Base-by-base conservation (phyloP, 2,329 filamentous ascomycete genomes). In the Hypoxylon sp. region DNA sequence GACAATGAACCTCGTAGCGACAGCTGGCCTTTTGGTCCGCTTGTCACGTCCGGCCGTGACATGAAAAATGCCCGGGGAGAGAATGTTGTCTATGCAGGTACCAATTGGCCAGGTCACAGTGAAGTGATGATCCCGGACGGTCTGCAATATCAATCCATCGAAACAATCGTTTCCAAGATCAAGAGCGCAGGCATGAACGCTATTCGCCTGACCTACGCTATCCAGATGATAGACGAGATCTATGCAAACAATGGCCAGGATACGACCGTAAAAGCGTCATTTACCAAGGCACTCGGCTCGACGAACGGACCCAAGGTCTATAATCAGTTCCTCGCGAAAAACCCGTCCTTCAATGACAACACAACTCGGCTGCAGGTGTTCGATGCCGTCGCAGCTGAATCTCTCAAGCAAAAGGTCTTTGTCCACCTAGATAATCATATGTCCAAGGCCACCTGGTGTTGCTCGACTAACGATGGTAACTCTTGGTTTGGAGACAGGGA, bases 121-220 rank as follows among this genome's bases (percentile, higher is more conserved):
- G 88, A 90, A 49, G 83, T 85, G n/a, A 90, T 91, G 88, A 82
- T 91, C 0, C 89, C 88, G 0, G 89, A 91, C 70, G 89, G 89
- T 2, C 81, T 91, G 2, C 88, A 90, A 74, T 89, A 89, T 77
- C 84, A 85, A 37, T 90, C 88, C 0, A 82, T 91, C 53, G 79
- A 82, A 40, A 79, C 77, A 6, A 85, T 91, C 37, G 84, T 90
- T 0, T 77, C 83, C 2, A 85, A 85, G 77, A 83, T 90, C 73
- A 89, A 88, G 73, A 84, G 83, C 65, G 74, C 90, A 0, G 88
- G 88, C 14, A 87, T 91, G 82, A 91, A 91, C 73, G 85, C 86
- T 1, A 85, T 91, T 27, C 87, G 89, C 1, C 78, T 91, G 46
- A 90, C 88, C 0, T 91, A 85, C 61, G 88, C 89, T 2, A 91